Base-by-base conservation (phyloP, 768 basidiomycete genomes). In the Grammothele lineata region DNA sequence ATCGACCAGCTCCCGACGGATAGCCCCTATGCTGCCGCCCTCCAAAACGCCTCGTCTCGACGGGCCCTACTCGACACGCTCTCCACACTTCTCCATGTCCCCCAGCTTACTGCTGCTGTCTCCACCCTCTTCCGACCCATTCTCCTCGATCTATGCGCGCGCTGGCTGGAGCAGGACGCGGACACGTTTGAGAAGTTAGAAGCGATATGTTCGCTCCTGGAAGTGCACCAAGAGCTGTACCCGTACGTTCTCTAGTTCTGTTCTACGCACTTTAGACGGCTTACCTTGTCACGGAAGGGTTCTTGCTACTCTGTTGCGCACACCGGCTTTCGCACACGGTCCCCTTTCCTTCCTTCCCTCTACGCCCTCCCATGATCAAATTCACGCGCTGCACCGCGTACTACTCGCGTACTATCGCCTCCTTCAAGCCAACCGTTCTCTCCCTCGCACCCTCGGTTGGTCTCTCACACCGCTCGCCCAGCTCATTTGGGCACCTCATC, bases 361-460 rank as follows among this genome's bases (percentile, higher is more conserved):
- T 50, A 37, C 47, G 57, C 8, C 47, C 67, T 65, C 15, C 40
- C 62, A n/a, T 4, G 5, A 48, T 57, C 2, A 48, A 72, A n/a
- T 63, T 5, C 57, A 59, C 17, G 72, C 74, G n/a, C 66, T 93
- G 11, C 88, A 93, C 19, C 71, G 72, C 40, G 63, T 87, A 0
- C 75, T 96, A 25, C 71, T 95, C 36, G 78, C 87, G 1, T 90
- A 93, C 58, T 87, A 87, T 60, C 83, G 93, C 32, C 74, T 95
- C 40, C 71, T 93, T 15, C 74, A 76, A 59, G 81, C 81, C 19
- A 92, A 89, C 62, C 80, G 81, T 14, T 70, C 80, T 51, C 73
- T 93, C 17, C 83, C 90, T 2, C 50, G 59, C 14, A 66, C 77
- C 14, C 66, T 82, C n/a, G 57, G 66, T 26, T 95, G 92, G 92